Evolutionary conservation across 2,329 filamentous ascomycete genomes (phyloP).

Genomic region (Curvularia sp.): DNA sequence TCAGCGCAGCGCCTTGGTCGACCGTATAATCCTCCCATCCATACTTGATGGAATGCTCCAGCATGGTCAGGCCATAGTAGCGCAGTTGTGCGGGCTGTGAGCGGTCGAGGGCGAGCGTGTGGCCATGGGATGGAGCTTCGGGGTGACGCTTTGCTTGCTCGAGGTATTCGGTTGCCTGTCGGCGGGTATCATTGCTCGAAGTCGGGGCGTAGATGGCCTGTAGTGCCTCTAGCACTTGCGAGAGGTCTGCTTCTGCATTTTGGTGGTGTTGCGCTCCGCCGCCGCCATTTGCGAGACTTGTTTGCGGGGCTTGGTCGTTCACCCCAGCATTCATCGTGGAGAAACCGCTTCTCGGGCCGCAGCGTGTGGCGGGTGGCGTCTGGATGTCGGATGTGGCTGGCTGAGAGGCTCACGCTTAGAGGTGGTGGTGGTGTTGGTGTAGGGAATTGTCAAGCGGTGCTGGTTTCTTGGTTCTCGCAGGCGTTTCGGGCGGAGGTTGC

Average conservation of each 20-base stretch:
- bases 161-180: constrained; percentile 83
- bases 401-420: not conserved
- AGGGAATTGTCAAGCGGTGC: not conserved
- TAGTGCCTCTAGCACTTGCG: constrained; percentile 81
- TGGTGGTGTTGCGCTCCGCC: constrained; percentile 26
- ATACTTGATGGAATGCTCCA: constrained; percentile 89
- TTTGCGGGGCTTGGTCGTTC: constrained; percentile 37
- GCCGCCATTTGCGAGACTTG: constrained; percentile 29
- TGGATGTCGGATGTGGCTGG: not conserved
- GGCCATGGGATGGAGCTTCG: constrained; percentile 85
- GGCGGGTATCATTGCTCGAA: constrained; percentile 80
- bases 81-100: constrained; percentile 81
- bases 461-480: not conserved
- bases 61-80: constrained; percentile 90
- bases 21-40: constrained; percentile 76
- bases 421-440: constrained; percentile 1
- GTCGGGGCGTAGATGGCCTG: constrained; percentile 84
- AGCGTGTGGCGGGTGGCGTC: constrained; percentile 2
- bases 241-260: constrained; percentile 53
- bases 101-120: constrained; percentile 77
- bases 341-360: constrained; percentile 26
- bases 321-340: constrained; percentile 43
- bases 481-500: constrained; percentile 13
- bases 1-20: constrained; percentile 71
- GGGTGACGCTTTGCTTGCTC: constrained; percentile 81